These are phyloP conservation scores for Isatis tinctoria DNA, from an alignment of 345 rosid genomes.

Conservation along the genomic window DNA sequence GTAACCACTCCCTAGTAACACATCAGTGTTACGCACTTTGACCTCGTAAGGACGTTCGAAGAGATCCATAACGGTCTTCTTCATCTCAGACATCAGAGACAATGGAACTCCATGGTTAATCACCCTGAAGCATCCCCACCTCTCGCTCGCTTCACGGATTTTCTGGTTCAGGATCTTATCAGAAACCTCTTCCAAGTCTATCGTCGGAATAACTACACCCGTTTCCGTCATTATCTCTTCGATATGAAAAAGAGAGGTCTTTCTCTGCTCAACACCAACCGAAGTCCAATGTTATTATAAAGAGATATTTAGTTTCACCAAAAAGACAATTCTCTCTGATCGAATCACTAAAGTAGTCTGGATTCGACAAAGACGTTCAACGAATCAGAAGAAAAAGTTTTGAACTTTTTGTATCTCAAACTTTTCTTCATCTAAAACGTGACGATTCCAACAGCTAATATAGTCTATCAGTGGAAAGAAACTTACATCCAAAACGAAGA, in stretches of 20 bases:
- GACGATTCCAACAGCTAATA: background rate
- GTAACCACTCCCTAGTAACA: conserved; percentile 74
- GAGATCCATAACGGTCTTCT: conserved; percentile 53
- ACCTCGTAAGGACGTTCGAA: conserved; percentile 63
- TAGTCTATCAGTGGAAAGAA: background rate
- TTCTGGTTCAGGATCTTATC: conserved; percentile 37
- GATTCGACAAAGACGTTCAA: background rate
- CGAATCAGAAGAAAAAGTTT: background rate
- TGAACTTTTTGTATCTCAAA: background rate
- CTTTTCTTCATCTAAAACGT: too few relatives aligned
- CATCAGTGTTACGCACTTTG: conserved; percentile 54
- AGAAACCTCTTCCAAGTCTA: conserved; percentile 50
- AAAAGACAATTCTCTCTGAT: background rate
- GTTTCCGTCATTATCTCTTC: conserved; percentile 9
- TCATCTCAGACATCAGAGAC: conserved; percentile 59
- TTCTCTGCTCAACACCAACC: background rate
- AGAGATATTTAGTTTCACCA: background rate
- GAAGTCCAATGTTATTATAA: background rate
- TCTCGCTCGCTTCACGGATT: conserved; percentile 54
- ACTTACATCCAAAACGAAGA: background rate
- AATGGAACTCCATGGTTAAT: conserved; percentile 55
- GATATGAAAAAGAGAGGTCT: background rate
- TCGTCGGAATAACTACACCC: conserved; percentile 30
- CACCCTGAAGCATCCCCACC: conserved; percentile 79
- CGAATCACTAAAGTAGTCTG: background rate